These are phyloP conservation scores for Leonotis leonurus DNA, from an alignment of 257 asterid genomes.

Conservation along the genomic window DNA sequence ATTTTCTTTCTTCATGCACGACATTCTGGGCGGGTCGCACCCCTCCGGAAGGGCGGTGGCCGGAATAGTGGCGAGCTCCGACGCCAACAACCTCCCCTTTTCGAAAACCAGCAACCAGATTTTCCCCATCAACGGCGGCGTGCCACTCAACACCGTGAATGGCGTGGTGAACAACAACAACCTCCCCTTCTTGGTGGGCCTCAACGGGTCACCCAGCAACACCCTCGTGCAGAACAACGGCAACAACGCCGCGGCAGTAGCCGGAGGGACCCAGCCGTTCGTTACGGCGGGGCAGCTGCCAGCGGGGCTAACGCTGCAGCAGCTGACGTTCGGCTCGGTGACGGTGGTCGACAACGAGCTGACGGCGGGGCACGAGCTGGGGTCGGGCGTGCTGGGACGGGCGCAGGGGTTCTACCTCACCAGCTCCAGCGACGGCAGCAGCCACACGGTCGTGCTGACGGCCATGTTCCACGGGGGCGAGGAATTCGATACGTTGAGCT, in stretches of 20 bases:
- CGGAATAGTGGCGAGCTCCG: conserved; percentile 60
- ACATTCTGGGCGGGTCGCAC: conserved; percentile 30
- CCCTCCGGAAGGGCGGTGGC: conserved; percentile 71
- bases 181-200: conserved; percentile 70
- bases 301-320: conserved; percentile 56
- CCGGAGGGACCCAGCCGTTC: conserved; percentile 52
- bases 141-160: conserved; percentile 76
- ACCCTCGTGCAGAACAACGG: conserved; percentile 44
- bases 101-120: conserved; percentile 56
- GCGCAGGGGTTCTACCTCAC: conserved; percentile 80
- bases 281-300: conserved; percentile 87
- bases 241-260: conserved; percentile 21
- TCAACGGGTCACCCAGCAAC: conserved; percentile 55
- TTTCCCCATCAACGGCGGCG: conserved; percentile 83
- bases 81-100: conserved; percentile 71
- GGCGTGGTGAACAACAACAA: conserved; percentile 72
- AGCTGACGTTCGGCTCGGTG: conserved; percentile 82
- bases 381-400: conserved; percentile 51
- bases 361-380: conserved; percentile 75
- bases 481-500: conserved; percentile 60
- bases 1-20: conserved; percentile 62
- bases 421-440: conserved; percentile 81
- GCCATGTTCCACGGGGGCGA: conserved; percentile 63
- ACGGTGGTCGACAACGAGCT: conserved; percentile 84
- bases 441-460: conserved; percentile 71